phyloP scores from a whole-genome alignment of 306 rosid species.

The Lathyrus aphaca region DNA sequence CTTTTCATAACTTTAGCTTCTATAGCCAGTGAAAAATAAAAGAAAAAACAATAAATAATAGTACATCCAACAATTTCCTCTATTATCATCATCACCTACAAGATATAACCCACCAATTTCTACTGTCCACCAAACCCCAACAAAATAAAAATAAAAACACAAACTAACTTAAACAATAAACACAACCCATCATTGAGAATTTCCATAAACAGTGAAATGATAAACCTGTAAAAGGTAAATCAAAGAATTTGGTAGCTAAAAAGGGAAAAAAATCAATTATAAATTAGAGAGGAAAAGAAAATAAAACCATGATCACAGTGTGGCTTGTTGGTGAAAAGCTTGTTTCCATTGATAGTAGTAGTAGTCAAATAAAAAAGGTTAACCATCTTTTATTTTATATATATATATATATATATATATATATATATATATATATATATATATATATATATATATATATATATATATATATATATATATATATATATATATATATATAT shows the following conservation, averaged over 20 bases:
- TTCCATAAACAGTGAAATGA: background rate
- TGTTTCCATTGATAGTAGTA: slow-evolving; percentile 57
- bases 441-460: too few species aligned
- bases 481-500: too few species aligned
- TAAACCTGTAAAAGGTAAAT: background rate
- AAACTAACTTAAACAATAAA: slow-evolving; percentile 6
- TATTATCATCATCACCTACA: background rate
- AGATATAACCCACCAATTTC: slow-evolving; percentile 1
- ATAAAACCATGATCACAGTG: slow-evolving; percentile 68
- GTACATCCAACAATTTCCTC: slow-evolving; percentile 25
- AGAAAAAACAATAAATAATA: slow-evolving; percentile 19
- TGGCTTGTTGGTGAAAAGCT: slow-evolving; percentile 76
- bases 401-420: too few species aligned
- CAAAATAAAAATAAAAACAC: too few species aligned
- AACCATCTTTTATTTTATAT: too few species aligned
- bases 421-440: too few species aligned
- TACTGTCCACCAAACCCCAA: slow-evolving; percentile 17
- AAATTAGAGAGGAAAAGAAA: background rate
- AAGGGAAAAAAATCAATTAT: background rate
- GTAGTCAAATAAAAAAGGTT: slow-evolving; percentile 79
- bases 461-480: too few species aligned
- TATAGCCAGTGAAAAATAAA: slow-evolving; percentile 60
- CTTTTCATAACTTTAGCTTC: slow-evolving; percentile 85
- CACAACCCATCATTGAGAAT: background rate
- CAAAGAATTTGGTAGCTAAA: background rate